A percentile compares a stretch with the other conserved stretches of the same genome.
These are phyloP conservation scores for Leccinum insolens DNA, from an alignment of 1,284 basidiomycete species.

Conservation along the genomic window DNA sequence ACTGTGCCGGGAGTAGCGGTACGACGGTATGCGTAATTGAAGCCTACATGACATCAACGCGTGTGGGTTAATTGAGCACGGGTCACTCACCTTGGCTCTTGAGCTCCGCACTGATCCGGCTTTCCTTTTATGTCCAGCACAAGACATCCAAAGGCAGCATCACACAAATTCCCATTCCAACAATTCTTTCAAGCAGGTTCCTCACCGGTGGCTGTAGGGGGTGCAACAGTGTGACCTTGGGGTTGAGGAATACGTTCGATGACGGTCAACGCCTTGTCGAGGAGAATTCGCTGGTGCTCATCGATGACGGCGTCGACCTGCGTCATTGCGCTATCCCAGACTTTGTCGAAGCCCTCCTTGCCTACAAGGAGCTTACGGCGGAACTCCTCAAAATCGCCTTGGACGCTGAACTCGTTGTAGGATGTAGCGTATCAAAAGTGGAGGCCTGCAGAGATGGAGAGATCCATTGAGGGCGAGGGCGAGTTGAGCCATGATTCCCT, in stretches of 20 bases:
- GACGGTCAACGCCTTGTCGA: constrained; percentile 90
- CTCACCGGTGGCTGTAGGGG: constrained; percentile 60
- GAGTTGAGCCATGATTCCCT: constrained; percentile 91
- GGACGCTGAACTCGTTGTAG: constrained; percentile 97
- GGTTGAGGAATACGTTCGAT: constrained; percentile 78
- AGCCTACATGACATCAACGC: constrained; percentile 54
- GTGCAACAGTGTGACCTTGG: constrained; percentile 56
- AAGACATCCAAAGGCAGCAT: constrained; percentile 90
- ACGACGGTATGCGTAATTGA: constrained; percentile 84
- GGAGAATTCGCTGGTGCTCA: constrained; percentile 84
- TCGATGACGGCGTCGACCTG: constrained; percentile 95
- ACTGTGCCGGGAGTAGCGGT: constrained; percentile 54
- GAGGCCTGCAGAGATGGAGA: constrained; percentile 92
- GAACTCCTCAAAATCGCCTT: constrained; percentile 89
- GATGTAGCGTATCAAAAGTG: constrained; percentile 97
- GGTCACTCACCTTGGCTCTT: constrained; percentile 41
- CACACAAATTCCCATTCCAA: constrained; percentile 98
- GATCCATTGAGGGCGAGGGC: constrained; percentile 88
- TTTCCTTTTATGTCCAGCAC: constrained; percentile 88
- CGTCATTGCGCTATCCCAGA: constrained; percentile 92
- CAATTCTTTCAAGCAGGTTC: constrained; percentile 96
- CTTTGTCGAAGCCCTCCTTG: constrained; percentile 84
- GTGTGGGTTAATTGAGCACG: constrained; percentile 1
- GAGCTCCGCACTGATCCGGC: constrained; percentile 56
- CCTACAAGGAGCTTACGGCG: constrained; percentile 80